Evolutionary conservation across 495 filamentous ascomycete genomes (phyloP).

Genomic region (Trichocladium uniseriatum): DNA sequence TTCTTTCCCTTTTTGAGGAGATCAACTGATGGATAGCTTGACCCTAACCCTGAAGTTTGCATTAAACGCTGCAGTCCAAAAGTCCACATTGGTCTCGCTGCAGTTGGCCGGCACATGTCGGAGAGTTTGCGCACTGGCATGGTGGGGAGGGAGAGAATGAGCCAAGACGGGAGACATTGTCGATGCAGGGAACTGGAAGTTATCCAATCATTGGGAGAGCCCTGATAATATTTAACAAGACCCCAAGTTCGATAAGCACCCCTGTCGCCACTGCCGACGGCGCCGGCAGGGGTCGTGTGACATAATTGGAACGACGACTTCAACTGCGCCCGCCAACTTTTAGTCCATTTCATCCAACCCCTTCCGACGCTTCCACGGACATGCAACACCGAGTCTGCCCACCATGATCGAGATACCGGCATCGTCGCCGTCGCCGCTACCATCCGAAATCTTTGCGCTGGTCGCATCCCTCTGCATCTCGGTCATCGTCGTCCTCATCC

Average conservation of each 20-base stretch:
- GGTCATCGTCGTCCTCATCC: conserved; percentile 65
- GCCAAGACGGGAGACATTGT: too few species aligned
- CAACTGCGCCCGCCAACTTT: neutral
- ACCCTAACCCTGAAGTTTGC: conserved; percentile 10
- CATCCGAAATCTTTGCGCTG: conserved; percentile 53
- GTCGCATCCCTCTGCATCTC: conserved; percentile 64
- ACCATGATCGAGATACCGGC: conserved; percentile 18
- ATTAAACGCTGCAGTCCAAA: neutral
- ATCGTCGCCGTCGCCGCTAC: conserved; percentile 19
- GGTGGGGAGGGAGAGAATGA: too few species aligned
- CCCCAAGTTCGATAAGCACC: neutral
- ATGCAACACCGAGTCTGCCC: conserved; percentile 11
- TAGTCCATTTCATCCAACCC: neutral
- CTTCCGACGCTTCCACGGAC: neutral
- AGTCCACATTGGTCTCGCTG: too few species aligned
- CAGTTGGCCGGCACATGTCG: too few species aligned
- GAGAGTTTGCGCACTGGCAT: too few species aligned
- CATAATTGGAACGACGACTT: conserved; percentile 5
- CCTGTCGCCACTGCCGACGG: neutral
- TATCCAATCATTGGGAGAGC: neutral
- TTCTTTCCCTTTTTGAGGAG: conserved; percentile 17
- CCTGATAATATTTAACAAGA: too few species aligned
- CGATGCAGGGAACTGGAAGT: too few species aligned
- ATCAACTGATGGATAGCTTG: too few species aligned
- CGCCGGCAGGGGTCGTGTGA: conserved; percentile 6